A percentile compares a stretch with the other conserved stretches of the same genome.
phyloP scores from a whole-genome alignment of 345 rosid species.

The Bruguiera sexangula region DNA sequence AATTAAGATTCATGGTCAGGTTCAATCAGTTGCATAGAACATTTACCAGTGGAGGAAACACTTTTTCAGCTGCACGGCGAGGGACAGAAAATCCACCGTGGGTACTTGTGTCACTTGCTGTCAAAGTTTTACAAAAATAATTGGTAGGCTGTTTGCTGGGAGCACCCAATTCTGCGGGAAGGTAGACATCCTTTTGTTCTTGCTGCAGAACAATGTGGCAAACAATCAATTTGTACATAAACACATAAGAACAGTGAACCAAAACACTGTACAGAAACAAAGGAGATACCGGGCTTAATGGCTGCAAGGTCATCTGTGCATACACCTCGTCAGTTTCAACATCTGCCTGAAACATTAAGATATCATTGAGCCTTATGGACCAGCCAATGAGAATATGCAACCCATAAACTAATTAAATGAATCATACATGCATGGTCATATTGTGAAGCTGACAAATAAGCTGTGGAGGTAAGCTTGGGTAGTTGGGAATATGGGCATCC shows the following conservation, averaged over 20 bases:
- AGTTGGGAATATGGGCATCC: slow-evolving; percentile 87
- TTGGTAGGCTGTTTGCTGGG: slow-evolving; percentile 94
- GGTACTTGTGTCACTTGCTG: slow-evolving; percentile 99
- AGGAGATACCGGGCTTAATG: slow-evolving; percentile 62
- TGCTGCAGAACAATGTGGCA: slow-evolving; percentile 46
- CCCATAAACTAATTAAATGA: slow-evolving; percentile 13
- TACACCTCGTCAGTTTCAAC: slow-evolving; percentile 96
- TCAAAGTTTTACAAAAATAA: slow-evolving; percentile 93
- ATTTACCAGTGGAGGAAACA: slow-evolving; percentile 91
- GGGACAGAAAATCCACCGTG: slow-evolving; percentile 99
- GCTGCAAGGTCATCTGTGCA: slow-evolving; percentile 98
- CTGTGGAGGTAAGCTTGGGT: slow-evolving; percentile 94
- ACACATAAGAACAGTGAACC: not conserved
- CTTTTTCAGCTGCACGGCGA: slow-evolving; percentile 98
- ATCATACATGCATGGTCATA: slow-evolving; percentile 95
- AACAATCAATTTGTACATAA: slow-evolving; percentile 2
- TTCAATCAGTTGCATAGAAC: not conserved
- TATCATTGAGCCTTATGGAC: slow-evolving; percentile 12
- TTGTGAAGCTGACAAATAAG: slow-evolving; percentile 97
- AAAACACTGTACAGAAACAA: slow-evolving; percentile 6
- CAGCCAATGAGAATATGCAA: not conserved
- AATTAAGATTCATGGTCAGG: not conserved
- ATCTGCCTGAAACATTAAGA: slow-evolving; percentile 77
- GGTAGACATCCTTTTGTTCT: slow-evolving; percentile 91
- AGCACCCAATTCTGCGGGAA: slow-evolving; percentile 82